phyloP scores from a whole-genome alignment of 306 rosid genomes.

The Cucurbita maxima region DNA sequence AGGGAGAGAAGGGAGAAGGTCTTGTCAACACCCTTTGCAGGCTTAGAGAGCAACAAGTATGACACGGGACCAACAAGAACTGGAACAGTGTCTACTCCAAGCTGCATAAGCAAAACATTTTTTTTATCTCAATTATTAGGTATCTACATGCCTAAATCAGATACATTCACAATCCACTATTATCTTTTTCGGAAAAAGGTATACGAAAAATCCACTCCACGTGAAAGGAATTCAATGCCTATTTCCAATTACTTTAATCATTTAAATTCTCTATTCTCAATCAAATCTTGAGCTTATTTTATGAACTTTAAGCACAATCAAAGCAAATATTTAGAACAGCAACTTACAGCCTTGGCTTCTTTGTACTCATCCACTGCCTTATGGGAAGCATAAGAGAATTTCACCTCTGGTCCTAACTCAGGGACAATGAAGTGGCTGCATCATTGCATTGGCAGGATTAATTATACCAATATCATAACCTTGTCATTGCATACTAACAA shows the following conservation, averaged over 20 bases:
- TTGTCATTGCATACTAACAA: conserved; percentile 1
- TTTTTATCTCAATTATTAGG: background rate
- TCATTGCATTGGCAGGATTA: conserved; percentile 2
- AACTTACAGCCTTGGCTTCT: conserved; percentile 70
- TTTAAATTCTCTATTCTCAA: background rate
- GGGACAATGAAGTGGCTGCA: conserved; percentile 86
- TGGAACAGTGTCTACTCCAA: conserved; percentile 60
- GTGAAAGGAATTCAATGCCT: background rate
- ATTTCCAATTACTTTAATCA: background rate
- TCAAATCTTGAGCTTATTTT: background rate
- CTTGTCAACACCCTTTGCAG: conserved; percentile 59
- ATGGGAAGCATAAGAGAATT: conserved; percentile 70
- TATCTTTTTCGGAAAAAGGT: background rate
- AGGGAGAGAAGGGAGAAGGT: conserved; percentile 50
- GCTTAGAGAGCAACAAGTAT: conserved; percentile 68
- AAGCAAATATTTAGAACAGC: background rate
- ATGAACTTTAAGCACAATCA: background rate
- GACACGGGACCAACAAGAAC: conserved; percentile 81
- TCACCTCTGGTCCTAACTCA: conserved; percentile 67
- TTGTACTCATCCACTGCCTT: conserved; percentile 70
- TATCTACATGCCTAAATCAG: background rate
- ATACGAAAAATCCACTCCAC: background rate
- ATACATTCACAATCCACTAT: background rate
- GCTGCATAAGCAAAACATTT: conserved; percentile 22
- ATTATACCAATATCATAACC: background rate